phyloP scores from a whole-genome alignment of 495 filamentous ascomycete genomes.

The Amorphotheca resinae region DNA sequence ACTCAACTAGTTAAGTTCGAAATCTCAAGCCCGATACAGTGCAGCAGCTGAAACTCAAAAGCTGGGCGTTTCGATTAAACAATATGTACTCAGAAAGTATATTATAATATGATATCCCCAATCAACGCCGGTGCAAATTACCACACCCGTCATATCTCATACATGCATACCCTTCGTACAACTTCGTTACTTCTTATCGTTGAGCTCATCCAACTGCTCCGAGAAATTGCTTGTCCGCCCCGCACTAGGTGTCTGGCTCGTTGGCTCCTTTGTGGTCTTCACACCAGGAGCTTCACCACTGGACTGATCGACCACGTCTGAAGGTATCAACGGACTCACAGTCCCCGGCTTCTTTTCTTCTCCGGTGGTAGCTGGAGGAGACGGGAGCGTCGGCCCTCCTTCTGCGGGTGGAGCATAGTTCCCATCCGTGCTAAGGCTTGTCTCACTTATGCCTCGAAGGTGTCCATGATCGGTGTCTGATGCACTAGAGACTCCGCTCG shows the following conservation, averaged over 20 bases:
- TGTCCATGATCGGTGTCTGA: conserved; percentile 31
- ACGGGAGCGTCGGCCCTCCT: not conserved
- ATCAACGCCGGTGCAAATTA: no score
- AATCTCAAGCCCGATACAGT: no score
- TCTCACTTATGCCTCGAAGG: conserved; percentile 33
- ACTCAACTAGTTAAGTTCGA: no score
- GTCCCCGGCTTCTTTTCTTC: not conserved
- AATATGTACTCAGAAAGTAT: no score
- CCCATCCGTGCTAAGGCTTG: conserved; percentile 27
- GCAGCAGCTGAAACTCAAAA: no score
- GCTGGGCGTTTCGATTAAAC: no score
- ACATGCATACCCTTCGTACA: not conserved
- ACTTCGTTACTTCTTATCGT: not conserved
- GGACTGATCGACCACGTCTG: not conserved
- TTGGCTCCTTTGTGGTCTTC: not conserved
- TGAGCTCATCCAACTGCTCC: conserved; percentile 15
- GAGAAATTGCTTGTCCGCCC: conserved; percentile 20
- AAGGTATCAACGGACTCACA: conserved; percentile 15
- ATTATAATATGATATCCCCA: no score
- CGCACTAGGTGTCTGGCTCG: not conserved
- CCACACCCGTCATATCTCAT: not conserved
- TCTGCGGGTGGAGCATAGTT: conserved; percentile 1
- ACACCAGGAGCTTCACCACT: conserved; percentile 3
- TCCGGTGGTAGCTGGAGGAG: not conserved
- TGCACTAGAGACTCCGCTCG: conserved; percentile 30